Evolutionary conservation across 2,329 filamentous ascomycete species (phyloP), one percentile per base, ranked within the genome.

Genomic region (Exophiala oligosperma): DNA sequence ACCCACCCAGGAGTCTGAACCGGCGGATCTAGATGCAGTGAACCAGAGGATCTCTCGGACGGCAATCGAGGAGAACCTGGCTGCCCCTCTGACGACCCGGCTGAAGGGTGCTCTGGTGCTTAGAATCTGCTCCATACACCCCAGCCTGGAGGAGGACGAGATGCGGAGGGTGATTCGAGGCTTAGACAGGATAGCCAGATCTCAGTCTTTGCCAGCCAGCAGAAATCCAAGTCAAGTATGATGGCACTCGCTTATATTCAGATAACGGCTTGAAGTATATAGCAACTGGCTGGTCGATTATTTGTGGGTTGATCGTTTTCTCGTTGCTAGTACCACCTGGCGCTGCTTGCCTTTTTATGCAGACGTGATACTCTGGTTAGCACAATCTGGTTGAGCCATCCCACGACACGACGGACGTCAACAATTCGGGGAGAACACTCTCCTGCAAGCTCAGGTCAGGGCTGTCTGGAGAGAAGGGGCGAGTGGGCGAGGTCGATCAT

Each of bases 341-440:
- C 7, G 43, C 41, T 52, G 23, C 28, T 41, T 52, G 37, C 50
- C 50, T 7, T 52, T 17, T 52, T 11, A 52, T 52, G 32, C 43
- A 52, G 2, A 52, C 4, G 37, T 40, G 12, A 9, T 40, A 40
- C 12, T 40, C 37, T 4, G 37, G 37, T 17, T 28, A 28, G 26
- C 37, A 9, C 37, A 4, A 40, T 40, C 37, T 40, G 26, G 26
- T 28, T 28, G 7, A 28, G 7, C 7, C 7, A 7, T 28, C 26
- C 26, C 26, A 28, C 26, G 26, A 28, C 7, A 28, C 26, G 7
- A 28, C 7, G 26, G 7, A 28, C 7, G 4, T 28, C 26, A 28
- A 28, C 26, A 7, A 7, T 17, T 28, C 26, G 26, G 26, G 26
- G 7, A 28, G 26, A 28, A 7, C 2, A 28, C 7, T 28, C 26